Conservation (phyloP, 768 basidiomycete species). For the Auricularia sp. region DNA sequence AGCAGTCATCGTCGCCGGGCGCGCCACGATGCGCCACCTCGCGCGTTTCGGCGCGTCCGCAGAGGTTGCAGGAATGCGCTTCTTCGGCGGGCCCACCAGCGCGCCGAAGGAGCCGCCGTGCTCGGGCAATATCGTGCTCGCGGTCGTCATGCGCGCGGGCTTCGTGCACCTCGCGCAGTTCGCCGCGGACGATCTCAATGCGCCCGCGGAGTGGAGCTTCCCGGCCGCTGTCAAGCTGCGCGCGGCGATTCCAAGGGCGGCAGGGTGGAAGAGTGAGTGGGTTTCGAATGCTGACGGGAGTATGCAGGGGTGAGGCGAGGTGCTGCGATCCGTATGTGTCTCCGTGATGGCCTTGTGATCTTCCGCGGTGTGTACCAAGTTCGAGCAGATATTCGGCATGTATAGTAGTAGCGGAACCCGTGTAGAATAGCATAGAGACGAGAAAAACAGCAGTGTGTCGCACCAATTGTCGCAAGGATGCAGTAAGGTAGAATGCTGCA, state of each 20-base stretch:
- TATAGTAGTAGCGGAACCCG: too few relatives aligned
- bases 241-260: not conserved
- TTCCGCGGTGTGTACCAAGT: too few relatives aligned
- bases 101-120: not conserved
- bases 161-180: not conserved
- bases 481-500: too few relatives aligned
- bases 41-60: not conserved
- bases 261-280: not conserved
- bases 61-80: not conserved
- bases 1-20: not conserved
- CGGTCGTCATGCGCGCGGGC: not conserved
- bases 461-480: too few relatives aligned
- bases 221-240: not conserved
- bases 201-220: not conserved
- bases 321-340: too few relatives aligned
- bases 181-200: not conserved
- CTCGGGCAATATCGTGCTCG: not conserved
- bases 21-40: not conserved
- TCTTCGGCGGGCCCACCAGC: not conserved
- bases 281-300: not conserved
- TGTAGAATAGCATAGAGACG: too few relatives aligned
- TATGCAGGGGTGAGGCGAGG: too few relatives aligned
- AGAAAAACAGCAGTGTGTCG: too few relatives aligned
- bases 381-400: too few relatives aligned
- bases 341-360: too few relatives aligned